A percentile compares a stretch with the other conserved stretches of the same genome.
Evolutionary conservation across 352 stramenopile genomes (phyloP).

Genomic region (Globisporangium nodosum): DNA sequence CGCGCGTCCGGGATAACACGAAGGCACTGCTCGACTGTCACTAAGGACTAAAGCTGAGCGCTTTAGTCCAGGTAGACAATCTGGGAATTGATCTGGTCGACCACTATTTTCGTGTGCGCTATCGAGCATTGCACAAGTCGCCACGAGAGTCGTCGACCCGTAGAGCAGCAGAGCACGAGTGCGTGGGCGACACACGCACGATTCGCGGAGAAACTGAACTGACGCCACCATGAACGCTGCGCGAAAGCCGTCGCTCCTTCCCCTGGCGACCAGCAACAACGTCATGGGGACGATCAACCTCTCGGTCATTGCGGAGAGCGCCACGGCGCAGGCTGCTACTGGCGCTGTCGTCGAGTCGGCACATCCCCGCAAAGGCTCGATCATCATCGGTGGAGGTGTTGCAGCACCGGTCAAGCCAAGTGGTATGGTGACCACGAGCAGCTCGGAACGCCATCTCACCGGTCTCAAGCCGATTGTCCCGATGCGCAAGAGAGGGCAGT

Average conservation of each 20-base stretch:
- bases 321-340: conserved; percentile 24
- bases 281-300: neutral
- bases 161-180: no score
- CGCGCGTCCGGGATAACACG: conserved; percentile 67
- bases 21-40: conserved; percentile 70
- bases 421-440: neutral
- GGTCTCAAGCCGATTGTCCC: conserved; percentile 55
- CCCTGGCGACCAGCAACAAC: neutral
- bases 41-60: neutral
- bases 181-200: no score
- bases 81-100: no score
- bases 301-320: conserved; percentile 31
- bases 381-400: neutral
- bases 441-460: conserved; percentile 31
- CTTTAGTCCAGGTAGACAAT: no score
- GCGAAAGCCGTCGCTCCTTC: conserved; percentile 2
- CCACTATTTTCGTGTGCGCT: neutral
- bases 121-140: no score
- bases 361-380: neutral
- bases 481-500: conserved; percentile 55
- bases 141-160: no score
- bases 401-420: neutral
- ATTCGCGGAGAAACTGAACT: neutral
- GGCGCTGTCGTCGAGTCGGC: neutral
- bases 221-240: neutral